Evolutionary conservation across 2,329 filamentous ascomycete species (phyloP).

Genomic region (Apiospora kogelbergensis): DNA sequence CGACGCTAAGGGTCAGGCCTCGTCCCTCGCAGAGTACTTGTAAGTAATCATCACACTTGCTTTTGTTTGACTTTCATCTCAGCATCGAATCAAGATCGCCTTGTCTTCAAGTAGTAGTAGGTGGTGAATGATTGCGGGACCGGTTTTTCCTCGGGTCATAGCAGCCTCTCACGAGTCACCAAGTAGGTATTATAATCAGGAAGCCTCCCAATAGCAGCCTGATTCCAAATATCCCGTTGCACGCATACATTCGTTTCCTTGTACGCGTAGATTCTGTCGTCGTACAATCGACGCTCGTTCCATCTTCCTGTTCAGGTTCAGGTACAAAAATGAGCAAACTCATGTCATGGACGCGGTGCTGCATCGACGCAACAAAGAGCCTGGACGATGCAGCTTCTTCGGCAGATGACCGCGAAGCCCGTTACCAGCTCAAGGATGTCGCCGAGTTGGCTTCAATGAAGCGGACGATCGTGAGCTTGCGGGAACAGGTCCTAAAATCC

Average conservation of each 20-base stretch:
- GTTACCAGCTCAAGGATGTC: neutral
- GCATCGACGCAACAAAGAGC: neutral
- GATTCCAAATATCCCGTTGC: neutral
- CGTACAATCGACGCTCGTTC: neutral
- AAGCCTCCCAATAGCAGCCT: neutral
- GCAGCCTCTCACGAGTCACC: neutral
- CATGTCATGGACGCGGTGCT: neutral
- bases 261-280: neutral
- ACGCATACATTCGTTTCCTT: neutral
- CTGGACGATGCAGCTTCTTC: neutral
- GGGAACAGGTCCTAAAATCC: neutral
- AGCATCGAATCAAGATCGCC: neutral
- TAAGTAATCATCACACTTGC: neutral
- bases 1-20: neutral
- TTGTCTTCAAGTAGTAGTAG: neutral
- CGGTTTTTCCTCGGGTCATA: neutral
- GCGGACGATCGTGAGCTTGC: neutral
- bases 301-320: neutral
- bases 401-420: neutral
- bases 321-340: constrained; percentile 1
- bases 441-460: neutral
- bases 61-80: neutral
- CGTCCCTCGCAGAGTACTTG: neutral
- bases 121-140: neutral
- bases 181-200: neutral